These are phyloP conservation scores for Saitozyma podzolica DNA, from an alignment of 768 basidiomycete species.

Conservation along the genomic window DNA sequence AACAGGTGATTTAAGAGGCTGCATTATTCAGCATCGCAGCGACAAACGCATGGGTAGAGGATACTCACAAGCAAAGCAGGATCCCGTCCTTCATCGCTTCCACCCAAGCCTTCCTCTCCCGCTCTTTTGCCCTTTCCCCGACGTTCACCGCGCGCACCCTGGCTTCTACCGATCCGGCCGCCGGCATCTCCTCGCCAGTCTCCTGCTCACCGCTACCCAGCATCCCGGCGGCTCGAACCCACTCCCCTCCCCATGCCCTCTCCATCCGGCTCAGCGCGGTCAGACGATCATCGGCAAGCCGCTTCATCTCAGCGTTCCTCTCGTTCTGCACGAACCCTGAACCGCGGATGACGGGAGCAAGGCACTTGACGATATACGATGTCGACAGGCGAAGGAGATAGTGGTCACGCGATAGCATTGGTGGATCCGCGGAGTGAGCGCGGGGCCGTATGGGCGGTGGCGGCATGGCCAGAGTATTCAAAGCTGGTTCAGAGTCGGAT, in stretches of 20 bases:
- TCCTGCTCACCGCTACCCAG: conserved; percentile 8
- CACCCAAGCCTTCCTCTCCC: conserved; percentile 69
- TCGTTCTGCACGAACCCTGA: conserved; percentile 22
- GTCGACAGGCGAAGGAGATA: conserved; percentile 40
- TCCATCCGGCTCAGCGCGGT: conserved; percentile 67
- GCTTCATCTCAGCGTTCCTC: conserved; percentile 23
- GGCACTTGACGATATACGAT: conserved; percentile 35
- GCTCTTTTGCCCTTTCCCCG: conserved; percentile 64
- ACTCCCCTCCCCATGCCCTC: conserved; percentile 70
- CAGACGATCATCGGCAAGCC: conserved; percentile 64
- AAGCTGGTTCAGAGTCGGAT: not conserved
- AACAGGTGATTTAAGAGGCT: conserved; percentile 39
- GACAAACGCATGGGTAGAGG: conserved; percentile 13
- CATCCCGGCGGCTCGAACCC: conserved; percentile 49
- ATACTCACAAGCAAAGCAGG: conserved; percentile 82
- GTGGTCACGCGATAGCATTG: conserved; percentile 32
- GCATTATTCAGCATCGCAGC: not conserved
- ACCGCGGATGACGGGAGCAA: conserved; percentile 33
- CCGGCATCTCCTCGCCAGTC: conserved; percentile 27
- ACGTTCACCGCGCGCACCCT: conserved; percentile 34
- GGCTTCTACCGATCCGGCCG: not conserved
- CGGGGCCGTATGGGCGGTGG: conserved; percentile 2
- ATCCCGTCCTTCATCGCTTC: conserved; percentile 81
- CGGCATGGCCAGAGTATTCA: not conserved
- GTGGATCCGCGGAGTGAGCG: not conserved